These are phyloP conservation scores for Thraustotheca clavata DNA, from an alignment of 352 stramenopile genomes.

Conservation along the genomic window DNA sequence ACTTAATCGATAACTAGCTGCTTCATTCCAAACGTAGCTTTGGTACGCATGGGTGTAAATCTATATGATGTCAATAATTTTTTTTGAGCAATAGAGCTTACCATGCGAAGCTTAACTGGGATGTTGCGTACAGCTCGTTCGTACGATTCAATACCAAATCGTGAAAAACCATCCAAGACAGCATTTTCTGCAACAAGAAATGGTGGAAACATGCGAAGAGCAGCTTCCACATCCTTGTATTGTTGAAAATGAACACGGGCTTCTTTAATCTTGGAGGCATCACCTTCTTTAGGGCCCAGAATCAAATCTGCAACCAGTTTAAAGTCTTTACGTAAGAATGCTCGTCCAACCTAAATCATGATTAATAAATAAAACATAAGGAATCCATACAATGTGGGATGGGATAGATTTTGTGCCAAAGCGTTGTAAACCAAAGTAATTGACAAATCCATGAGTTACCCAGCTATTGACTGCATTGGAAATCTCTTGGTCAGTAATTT, in stretches of 20 bases:
- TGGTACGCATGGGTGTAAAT: constrained; percentile 91
- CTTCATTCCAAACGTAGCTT: constrained; percentile 94
- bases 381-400: constrained; percentile 33
- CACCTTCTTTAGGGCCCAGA: constrained; percentile 69
- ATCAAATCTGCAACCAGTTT: constrained; percentile 87
- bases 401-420: constrained; percentile 90
- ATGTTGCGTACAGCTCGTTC: constrained; percentile 64
- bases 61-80: constrained; percentile 22
- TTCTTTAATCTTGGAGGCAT: constrained; percentile 65
- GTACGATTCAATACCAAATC: constrained; percentile 47
- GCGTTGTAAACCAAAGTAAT: constrained; percentile 97
- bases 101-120: constrained; percentile 78
- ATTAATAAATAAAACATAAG: background rate
- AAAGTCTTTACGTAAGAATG: constrained; percentile 90
- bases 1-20: constrained; percentile 85
- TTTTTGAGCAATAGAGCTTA: constrained; percentile 13
- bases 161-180: constrained; percentile 51
- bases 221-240: constrained; percentile 40
- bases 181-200: constrained; percentile 77
- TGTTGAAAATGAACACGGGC: constrained; percentile 58
- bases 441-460: constrained; percentile 89
- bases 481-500: constrained; percentile 55
- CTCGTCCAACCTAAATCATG: constrained; percentile 74
- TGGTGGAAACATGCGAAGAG: constrained; percentile 53
- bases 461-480: constrained; percentile 64